Base-by-base conservation (phyloP, 805 yeast genomes). In the Komagataella mondaviorum region DNA sequence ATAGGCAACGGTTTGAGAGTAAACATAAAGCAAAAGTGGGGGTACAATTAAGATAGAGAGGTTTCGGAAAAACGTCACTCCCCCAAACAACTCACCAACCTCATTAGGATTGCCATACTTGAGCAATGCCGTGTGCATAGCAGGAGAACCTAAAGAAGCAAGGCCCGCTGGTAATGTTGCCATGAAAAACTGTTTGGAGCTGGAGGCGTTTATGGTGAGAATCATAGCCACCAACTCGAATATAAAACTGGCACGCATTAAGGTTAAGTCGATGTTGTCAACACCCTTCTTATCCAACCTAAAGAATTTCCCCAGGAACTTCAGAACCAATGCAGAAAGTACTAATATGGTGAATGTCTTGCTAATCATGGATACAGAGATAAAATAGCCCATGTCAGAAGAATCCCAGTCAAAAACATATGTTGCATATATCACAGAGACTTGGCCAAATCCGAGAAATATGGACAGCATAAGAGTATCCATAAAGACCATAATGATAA, bases 81-180 rank as follows among this genome's bases (percentile, higher is more conserved):
- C 88, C 7, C 91, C 89, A 65, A 83, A 84, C 16, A 82, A 70
- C 62, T 83, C 88, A 16, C 95, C 95, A 4, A 78, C 71, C 54
- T 74, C 73, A 12, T 74, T 71, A 45, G 78, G 78, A 1, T 79
- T 77, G 54, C 73, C 76, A 61, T 81, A 80, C 61, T 85, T 85
- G 51, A 81, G 71, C 8, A 83, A 64, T 1, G 85, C 56, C 0
- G 84, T 71, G 58, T 78, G 83, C 8, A 83, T 55, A 0, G 82
- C 71, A 1, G 93, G 91, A 0, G 77, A 67, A 1, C 72, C 68
- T 3, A 80, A 51, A 0, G 81, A 67, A 1, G 81, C 77, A 45
- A 81, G 59, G 0, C 82, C 64, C 2, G 73, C 64, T 10, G 80
- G 59, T 0, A 67, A 43, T 0, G 71, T 65, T 22, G 67, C 66